phyloP scores from a whole-genome alignment of 768 basidiomycete genomes.

The Psilocybe azurescens region DNA sequence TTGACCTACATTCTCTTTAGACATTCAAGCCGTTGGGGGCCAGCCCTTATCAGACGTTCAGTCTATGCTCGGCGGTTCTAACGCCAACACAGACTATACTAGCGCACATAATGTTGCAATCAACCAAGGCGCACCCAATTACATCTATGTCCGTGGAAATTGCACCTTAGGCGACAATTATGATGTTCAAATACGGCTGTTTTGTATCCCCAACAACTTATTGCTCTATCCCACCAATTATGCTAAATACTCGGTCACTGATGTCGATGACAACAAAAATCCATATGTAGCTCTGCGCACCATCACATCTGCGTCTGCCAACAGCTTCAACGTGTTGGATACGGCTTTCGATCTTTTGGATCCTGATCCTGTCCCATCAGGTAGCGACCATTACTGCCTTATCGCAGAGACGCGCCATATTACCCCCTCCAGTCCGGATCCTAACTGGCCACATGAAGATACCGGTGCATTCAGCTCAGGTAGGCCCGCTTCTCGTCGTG shows the following conservation, averaged over 20 bases:
- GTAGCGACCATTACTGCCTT: slow-evolving; percentile 5
- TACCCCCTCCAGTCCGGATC: neutral
- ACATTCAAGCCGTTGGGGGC: neutral
- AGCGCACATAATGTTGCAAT: neutral
- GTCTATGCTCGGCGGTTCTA: neutral
- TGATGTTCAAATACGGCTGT: neutral
- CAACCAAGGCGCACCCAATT: slow-evolving; percentile 2
- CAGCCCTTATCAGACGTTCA: neutral
- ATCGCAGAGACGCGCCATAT: neutral
- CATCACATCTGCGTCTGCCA: neutral
- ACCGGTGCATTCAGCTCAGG: neutral
- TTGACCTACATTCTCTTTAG: neutral
- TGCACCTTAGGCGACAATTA: neutral
- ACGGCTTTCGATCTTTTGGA: neutral
- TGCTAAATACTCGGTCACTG: slow-evolving; percentile 1
- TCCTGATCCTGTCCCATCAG: neutral
- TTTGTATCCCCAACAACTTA: neutral
- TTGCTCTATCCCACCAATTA: slow-evolving; percentile 1
- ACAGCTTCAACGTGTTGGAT: slow-evolving; percentile 1
- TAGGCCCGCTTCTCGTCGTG: neutral
- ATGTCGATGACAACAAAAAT: neutral
- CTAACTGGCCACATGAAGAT: slow-evolving; percentile 2
- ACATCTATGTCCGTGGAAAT: neutral
- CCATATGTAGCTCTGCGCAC: neutral
- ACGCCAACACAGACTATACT: neutral